Base-by-base conservation (phyloP, 164 flowering plant species). In the Kingdonia uniflora region DNA sequence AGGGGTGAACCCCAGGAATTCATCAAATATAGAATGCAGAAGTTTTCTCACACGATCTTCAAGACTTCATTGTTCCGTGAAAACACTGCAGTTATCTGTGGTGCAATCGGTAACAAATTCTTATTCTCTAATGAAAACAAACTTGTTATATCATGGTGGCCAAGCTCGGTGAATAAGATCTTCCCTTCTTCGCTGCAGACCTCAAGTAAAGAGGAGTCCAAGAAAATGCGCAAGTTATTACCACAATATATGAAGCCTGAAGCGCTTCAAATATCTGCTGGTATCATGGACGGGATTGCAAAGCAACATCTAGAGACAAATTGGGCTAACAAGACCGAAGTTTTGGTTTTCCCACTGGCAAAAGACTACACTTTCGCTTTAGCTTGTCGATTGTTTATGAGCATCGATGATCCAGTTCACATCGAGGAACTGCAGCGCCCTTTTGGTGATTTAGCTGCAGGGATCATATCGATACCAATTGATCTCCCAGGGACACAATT, bases 401-500 rank as follows among this genome's bases (percentile, higher is more conserved):
- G 62, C 62, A 21, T 76, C 0, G 77, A 74, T 0, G 81, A 80
- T n/a, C 69, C 70, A 0, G 49, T 21, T 12, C 62, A 63, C 0
- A 62, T 80, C 0, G 64, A 43, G 0, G 56, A 45, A 39, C 55
- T 80, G 1, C 24, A 14, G 11, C 14, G 17, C 0, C 57, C 33
- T 1, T 37, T 63, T 25, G 0, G 8, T 13, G 20, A 22, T 1
- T 26, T 63, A 41, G 51, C 49, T 6, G 6, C 29, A 0, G 66
- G 66, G 38, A 21, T 56, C 25, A 22, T 63, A 1, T 6, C 33
- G 1, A 15, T 63, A 3, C 61, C 60, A 1, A 17, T 63, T 26
- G 39, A 51, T 54, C 33, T 81, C 20, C 87, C 87, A 0, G 80
- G 80, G 57, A 47, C n/a, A n/a, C n/a, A n/a, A n/a, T n/a, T n/a